A percentile compares a stretch with the other conserved stretches of the same genome.
These are phyloP conservation scores for Tylopilus subfusipes DNA, from an alignment of 768 basidiomycete species.

Conservation along the genomic window DNA sequence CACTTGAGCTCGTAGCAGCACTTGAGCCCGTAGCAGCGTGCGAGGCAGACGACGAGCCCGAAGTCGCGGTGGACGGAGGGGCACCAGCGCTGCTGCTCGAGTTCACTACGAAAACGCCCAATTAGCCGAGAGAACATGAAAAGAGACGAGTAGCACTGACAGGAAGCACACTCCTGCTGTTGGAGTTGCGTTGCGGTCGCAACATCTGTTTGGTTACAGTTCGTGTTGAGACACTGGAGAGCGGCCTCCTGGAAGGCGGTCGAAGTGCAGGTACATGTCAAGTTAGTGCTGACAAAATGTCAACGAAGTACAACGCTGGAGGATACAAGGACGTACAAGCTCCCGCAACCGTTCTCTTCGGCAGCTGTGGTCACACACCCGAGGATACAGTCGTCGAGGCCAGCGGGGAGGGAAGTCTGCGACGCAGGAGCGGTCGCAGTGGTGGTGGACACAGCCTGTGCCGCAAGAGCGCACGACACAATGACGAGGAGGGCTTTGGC, in stretches of 20 bases:
- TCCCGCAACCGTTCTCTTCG: neutral
- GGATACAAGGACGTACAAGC: slow-evolving; percentile 12
- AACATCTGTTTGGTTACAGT: slow-evolving; percentile 33
- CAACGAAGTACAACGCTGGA: neutral
- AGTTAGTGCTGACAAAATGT: slow-evolving; percentile 32
- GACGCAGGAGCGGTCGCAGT: neutral
- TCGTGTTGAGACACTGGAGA: slow-evolving; percentile 30
- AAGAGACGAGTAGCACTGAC: slow-evolving; percentile 5
- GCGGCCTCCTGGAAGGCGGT: slow-evolving; percentile 36
- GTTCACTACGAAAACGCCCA: neutral
- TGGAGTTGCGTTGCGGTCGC: slow-evolving; percentile 33
- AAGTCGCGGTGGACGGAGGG: neutral
- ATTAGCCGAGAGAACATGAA: neutral
- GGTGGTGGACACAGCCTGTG: slow-evolving; percentile 16
- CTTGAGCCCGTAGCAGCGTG: slow-evolving; percentile 3
- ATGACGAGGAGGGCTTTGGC: slow-evolving; percentile 20
- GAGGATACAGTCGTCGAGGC: slow-evolving; percentile 9
- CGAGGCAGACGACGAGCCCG: neutral
- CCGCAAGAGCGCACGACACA: slow-evolving; percentile 17
- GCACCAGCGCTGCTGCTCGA: neutral
- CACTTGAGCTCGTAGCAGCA: no score
- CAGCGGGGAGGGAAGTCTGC: slow-evolving; percentile 1
- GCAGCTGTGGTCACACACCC: slow-evolving; percentile 7
- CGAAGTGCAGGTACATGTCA: slow-evolving; percentile 40
- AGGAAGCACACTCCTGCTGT: slow-evolving; percentile 27